Base-by-base conservation (phyloP, 1,284 basidiomycete species). In the Chiua sp. region DNA sequence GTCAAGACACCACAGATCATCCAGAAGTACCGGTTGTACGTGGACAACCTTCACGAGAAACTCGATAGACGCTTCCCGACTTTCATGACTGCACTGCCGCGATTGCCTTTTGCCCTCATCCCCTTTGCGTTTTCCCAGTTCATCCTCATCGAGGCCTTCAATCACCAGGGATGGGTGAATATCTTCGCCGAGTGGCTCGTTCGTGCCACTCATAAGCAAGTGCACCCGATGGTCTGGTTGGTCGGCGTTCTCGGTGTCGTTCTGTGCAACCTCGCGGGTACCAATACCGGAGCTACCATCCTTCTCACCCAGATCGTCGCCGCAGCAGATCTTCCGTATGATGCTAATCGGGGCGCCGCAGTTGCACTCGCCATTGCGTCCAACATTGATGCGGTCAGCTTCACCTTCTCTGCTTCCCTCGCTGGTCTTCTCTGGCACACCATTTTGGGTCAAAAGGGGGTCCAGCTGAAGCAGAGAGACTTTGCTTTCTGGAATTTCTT, bases 111-210 rank as follows among this genome's bases (percentile, higher is more conserved):
- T 61, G 83, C 87, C 15, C 85, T 98, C 11, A 79, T 98, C 12
- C 95, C 95, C 0, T 98, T 98, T 70, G 93, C 96, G 0, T 94
- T 98, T 72, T 89, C 91, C 7, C 95, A 98, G 80, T 98, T 26
- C 26, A 26, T 26, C 26, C 26, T 26, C 26, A 26, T 26, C 26
- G 26, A 26, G 26, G 26, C 26, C 98, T 78, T 98, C 12, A 83
- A 87, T 7, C 83, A 89, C 59, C 88, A 91, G 56, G 95, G 95
- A 20, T 98, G 97, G 94, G 94, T 98, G 32, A 81, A 87, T 28
- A 83, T 98, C 22, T 96, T 98, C 72, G 89, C 89, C 0, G 68
- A 70, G 7, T 96, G 95, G 90, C 77, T 87, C 22, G 72, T 79
- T 35, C 78, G 70, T 56, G 87, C 79, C 28, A 26, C 26, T 26